Conservation (phyloP, 176 grass and related monocot species). For the Avena eriantha region DNA sequence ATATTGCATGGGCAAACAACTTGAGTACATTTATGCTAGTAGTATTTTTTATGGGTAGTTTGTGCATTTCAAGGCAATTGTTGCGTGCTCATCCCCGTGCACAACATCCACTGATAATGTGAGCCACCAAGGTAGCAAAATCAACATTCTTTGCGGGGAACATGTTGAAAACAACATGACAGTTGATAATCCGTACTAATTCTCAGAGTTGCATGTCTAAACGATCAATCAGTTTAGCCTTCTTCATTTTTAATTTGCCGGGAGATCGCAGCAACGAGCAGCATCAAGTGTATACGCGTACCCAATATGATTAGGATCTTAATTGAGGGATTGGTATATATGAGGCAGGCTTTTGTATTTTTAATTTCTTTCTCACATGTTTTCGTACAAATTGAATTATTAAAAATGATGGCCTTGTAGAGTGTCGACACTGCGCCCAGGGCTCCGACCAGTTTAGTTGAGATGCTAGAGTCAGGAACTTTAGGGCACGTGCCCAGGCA, state of each 20-base stretch:
- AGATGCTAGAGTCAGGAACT: neutral
- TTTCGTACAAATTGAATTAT: neutral
- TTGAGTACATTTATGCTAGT: neutral
- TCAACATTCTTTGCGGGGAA: neutral
- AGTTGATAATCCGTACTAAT: neutral
- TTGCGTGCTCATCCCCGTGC: too few relatives aligned
- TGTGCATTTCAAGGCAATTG: too few relatives aligned
- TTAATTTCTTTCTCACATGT: neutral
- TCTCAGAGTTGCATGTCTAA: neutral
- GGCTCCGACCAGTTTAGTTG: neutral
- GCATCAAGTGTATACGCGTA: too few relatives aligned
- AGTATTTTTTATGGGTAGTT: too few relatives aligned
- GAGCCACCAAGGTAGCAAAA: neutral
- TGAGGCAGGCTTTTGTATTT: neutral
- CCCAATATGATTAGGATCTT: neutral
- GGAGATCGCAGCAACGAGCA: too few relatives aligned
- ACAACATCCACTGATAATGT: too few relatives aligned
- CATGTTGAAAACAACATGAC: neutral
- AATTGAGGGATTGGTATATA: neutral
- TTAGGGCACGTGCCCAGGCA: neutral
- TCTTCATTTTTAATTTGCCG: too few relatives aligned
- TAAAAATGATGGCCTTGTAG: neutral
- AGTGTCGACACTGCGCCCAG: neutral
- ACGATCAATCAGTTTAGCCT: neutral
- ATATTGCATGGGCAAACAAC: neutral